Conservation (phyloP, 1,139 yeast species). For the Geotrichum australiense region DNA sequence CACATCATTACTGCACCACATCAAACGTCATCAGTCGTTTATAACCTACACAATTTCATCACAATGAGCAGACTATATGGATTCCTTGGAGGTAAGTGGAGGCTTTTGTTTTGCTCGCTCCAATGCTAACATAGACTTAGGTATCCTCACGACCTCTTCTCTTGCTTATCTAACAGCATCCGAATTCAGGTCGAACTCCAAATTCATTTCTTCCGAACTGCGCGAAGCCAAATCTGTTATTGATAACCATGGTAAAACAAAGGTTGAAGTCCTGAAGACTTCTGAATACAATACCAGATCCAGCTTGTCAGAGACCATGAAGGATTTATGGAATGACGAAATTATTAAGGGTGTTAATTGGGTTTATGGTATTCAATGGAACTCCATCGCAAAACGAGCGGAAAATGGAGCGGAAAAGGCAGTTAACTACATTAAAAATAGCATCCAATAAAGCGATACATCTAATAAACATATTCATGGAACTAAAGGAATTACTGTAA, state of each 20-base stretch:
- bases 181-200: slow-evolving; percentile 47
- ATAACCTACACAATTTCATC: background rate
- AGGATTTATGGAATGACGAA: slow-evolving; percentile 80
- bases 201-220: slow-evolving; percentile 44
- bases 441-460: slow-evolving; percentile 10
- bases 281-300: slow-evolving; percentile 41
- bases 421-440: slow-evolving; percentile 11
- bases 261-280: slow-evolving; percentile 23
- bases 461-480: background rate
- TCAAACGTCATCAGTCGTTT: background rate
- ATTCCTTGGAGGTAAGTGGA: slow-evolving; percentile 47
- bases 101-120: background rate
- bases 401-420: slow-evolving; percentile 16
- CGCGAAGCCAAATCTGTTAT: slow-evolving; percentile 44
- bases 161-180: slow-evolving; percentile 58
- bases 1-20: background rate
- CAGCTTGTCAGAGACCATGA: slow-evolving; percentile 52
- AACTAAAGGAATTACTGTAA: background rate
- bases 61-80: slow-evolving; percentile 59
- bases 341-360: slow-evolving; percentile 60
- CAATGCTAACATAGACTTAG: slow-evolving; percentile 29
- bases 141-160: slow-evolving; percentile 60
- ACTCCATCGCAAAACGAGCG: slow-evolving; percentile 15
- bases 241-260: slow-evolving; percentile 36
- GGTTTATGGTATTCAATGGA: slow-evolving; percentile 36